These are phyloP conservation scores for Globisporangium paddicum DNA, from an alignment of 352 stramenopile genomes.

Conservation along the genomic window DNA sequence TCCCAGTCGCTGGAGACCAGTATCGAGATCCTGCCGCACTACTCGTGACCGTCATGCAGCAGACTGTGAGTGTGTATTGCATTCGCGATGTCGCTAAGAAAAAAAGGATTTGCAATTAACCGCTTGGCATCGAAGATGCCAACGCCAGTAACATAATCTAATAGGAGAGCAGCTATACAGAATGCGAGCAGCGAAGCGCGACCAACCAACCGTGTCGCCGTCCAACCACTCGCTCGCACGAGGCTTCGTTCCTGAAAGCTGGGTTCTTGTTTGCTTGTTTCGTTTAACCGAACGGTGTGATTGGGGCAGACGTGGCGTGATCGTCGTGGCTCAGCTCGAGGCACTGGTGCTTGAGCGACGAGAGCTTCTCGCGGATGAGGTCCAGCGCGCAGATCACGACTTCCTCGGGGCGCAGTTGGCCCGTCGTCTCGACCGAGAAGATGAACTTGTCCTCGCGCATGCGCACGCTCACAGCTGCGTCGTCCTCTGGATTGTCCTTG, in stretches of 20 bases:
- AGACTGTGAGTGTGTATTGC: background rate
- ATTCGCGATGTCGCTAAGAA: background rate
- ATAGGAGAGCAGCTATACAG: constrained; percentile 10
- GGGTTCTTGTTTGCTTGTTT: background rate
- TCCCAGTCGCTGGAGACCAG: constrained; percentile 44
- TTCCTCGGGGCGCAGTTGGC: constrained; percentile 78
- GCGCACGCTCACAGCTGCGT: constrained; percentile 89
- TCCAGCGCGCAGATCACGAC: constrained; percentile 85
- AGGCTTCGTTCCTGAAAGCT: background rate
- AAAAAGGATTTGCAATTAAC: constrained; percentile 11
- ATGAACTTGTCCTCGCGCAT: constrained; percentile 94
- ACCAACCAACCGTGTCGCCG: background rate
- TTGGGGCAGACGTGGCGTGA: constrained; percentile 43
- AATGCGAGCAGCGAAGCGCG: background rate
- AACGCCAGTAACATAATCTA: constrained; percentile 18
- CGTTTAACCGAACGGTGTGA: constrained; percentile 78
- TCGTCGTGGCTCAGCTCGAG: constrained; percentile 84
- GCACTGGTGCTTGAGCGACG: constrained; percentile 83
- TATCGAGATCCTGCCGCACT: constrained; percentile 64
- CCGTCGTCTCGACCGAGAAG: constrained; percentile 94
- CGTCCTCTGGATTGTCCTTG: constrained; percentile 94
- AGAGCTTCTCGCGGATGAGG: constrained; percentile 84
- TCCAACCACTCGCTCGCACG: background rate
- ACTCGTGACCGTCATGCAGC: constrained; percentile 25
- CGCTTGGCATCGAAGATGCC: background rate